Conservation (phyloP, 2,329 filamentous ascomycete species). For the Aspergillus aculeatus region DNA sequence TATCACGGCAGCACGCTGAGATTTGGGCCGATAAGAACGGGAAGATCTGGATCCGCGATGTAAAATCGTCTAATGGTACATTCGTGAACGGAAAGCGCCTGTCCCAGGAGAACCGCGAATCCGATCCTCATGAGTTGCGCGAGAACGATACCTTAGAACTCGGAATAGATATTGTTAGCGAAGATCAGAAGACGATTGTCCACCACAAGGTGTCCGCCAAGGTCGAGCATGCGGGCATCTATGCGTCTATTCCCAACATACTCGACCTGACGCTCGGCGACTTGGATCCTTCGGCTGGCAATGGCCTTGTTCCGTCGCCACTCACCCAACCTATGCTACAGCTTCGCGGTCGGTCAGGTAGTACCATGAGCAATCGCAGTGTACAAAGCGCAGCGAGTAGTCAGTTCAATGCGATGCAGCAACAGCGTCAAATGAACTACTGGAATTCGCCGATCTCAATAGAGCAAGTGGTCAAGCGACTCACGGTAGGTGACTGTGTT, state of each 20-base stretch:
- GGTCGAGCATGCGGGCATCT: slow-evolving; percentile 89
- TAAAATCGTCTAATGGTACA: slow-evolving; percentile 97
- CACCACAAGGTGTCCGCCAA: slow-evolving; percentile 98
- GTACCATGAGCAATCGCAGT: slow-evolving; percentile 62
- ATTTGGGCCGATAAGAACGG: slow-evolving; percentile 84
- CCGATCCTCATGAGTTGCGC: slow-evolving; percentile 88
- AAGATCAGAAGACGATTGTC: slow-evolving; percentile 97
- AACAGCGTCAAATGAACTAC: slow-evolving; percentile 74
- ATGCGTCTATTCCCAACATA: slow-evolving; percentile 68
- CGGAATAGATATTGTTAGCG: slow-evolving; percentile 97
- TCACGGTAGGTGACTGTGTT: slow-evolving; percentile 59
- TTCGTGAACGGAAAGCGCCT: slow-evolving; percentile 92
- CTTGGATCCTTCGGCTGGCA: slow-evolving; percentile 73
- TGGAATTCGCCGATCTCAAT: slow-evolving; percentile 88
- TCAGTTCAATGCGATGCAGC: slow-evolving; percentile 60
- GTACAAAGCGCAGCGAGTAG: slow-evolving; percentile 55
- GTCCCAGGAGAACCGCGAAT: slow-evolving; percentile 92
- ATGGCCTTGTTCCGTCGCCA: slow-evolving; percentile 67
- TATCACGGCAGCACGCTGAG: slow-evolving; percentile 93
- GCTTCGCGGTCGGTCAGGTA: slow-evolving; percentile 67
- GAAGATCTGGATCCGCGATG: slow-evolving; percentile 93
- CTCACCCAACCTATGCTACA: slow-evolving; percentile 64
- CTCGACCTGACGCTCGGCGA: slow-evolving; percentile 91
- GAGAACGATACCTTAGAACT: slow-evolving; percentile 90
- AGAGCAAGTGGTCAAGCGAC: slow-evolving; percentile 87